Evolutionary conservation across 148 eudicot species (phyloP), one percentile per base, ranked within the genome.

Genomic region (Spergularia marina): DNA sequence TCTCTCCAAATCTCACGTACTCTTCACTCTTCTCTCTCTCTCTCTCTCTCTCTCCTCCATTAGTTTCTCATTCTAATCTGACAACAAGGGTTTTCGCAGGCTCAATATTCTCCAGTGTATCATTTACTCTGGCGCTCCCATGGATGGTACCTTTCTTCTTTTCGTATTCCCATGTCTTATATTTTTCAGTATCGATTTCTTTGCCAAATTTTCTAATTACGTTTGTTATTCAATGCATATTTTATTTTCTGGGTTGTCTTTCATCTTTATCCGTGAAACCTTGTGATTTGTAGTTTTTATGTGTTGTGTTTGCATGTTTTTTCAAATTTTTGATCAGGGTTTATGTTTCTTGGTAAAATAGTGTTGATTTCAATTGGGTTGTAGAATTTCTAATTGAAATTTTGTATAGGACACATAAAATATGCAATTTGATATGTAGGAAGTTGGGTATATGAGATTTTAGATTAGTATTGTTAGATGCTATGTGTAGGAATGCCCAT

Each of bases 81-180:
- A 30, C 14, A 6, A n/a, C 36, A 30, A 30, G 36, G 54, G 30
- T 69, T 60, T 69, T 60, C 75, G 74, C 73, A 84, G 87, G 74
- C 59, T 49, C 64, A 60, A 23, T 73, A 59, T 55, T 14, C 69
- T 56, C 72, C 84, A 44, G 21, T 73, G 39, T 44, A 73, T 36
- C 60, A 18, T 36, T 41, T 76, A 12, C 17, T 73, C 13, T 67
- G 49, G 7, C 69, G n/a, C 20, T 0, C 51, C 53, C 71, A 84
- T 84, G 87, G 87, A 79, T 71, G 87, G 87, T 84, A 84, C 34
- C 63, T 63, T 49, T 47, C 70, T 76, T 74, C 25, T 10, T 51
- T 40, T 62, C 71, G 1, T 10, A 1, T 39, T 64, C 5, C 17
- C n/a, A 14, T 0, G 3, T 11, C 60, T 11, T 54, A 20, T 16